Conservation (phyloP, 208 protist species). For the Leishmania arabica region DNA sequence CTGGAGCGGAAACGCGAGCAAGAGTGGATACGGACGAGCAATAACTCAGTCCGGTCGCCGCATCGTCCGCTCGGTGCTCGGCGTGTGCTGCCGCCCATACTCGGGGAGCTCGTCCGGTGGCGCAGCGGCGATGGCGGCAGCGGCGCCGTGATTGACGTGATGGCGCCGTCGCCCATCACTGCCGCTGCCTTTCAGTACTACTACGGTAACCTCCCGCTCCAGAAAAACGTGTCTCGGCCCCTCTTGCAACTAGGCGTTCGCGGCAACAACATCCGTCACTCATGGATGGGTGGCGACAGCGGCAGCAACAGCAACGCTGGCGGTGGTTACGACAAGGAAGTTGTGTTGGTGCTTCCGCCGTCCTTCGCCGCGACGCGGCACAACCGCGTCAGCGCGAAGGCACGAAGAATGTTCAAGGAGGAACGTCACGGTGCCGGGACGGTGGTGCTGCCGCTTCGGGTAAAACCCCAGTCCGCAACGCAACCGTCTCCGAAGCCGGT, state of each 20-base stretch:
- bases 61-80: slow-evolving; percentile 10
- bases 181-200: slow-evolving; percentile 29
- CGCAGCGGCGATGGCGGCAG: slow-evolving; percentile 19
- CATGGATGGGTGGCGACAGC: not conserved
- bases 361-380: slow-evolving; percentile 40
- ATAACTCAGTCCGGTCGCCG: slow-evolving; percentile 6
- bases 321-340: not conserved
- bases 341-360: slow-evolving; percentile 6
- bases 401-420: slow-evolving; percentile 56
- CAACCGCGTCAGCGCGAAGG: slow-evolving; percentile 42
- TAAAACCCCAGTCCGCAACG: not conserved
- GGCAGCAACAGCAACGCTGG: not conserved
- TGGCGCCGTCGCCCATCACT: slow-evolving; percentile 19
- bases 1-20: slow-evolving; percentile 30
- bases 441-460: slow-evolving; percentile 41
- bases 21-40: slow-evolving; percentile 6
- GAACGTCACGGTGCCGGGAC: slow-evolving; percentile 33
- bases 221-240: not conserved
- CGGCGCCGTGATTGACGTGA: not conserved
- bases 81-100: slow-evolving; percentile 45
- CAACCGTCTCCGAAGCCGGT: too few species aligned
- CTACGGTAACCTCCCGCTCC: slow-evolving; percentile 4
- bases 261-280: not conserved
- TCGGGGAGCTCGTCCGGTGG: slow-evolving; percentile 71
- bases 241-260: not conserved